Conservation (phyloP, 2,329 filamentous ascomycete genomes). For the Phaeosphaeriaceae sp. region DNA sequence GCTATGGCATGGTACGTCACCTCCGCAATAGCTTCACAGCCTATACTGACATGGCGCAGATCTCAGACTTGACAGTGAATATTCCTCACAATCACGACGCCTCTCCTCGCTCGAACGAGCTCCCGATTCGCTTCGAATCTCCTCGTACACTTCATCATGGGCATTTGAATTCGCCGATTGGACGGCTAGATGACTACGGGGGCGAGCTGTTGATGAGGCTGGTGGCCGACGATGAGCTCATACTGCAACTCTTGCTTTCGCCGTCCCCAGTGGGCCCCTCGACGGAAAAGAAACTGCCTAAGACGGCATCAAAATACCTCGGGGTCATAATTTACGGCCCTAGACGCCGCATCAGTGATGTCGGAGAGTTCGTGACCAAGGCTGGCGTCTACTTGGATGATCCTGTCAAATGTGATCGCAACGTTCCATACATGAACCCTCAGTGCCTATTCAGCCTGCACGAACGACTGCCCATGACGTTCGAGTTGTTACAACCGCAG, state of each 20-base stretch:
- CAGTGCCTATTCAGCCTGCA: constrained; percentile 9
- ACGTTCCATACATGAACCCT: constrained; percentile 20
- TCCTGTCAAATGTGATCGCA: constrained; percentile 15
- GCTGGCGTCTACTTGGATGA: constrained; percentile 14
- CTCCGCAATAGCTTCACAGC: neutral
- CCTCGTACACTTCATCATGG: neutral
- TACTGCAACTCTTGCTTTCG: neutral
- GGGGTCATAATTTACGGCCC: constrained; percentile 10
- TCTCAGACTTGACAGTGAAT: neutral
- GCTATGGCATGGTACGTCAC: constrained; percentile 9
- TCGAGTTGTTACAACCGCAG: constrained; percentile 7
- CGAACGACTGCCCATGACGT: constrained; percentile 11
- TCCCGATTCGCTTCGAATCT: neutral
- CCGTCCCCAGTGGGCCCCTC: too few species aligned
- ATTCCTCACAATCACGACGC: neutral
- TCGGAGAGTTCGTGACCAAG: constrained; percentile 4
- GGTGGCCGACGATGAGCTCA: neutral
- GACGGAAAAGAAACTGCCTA: too few species aligned
- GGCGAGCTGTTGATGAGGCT: neutral
- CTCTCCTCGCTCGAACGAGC: neutral
- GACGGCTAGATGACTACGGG: neutral
- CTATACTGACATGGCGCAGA: neutral
- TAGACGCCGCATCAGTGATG: neutral
- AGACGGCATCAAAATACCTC: too few species aligned
- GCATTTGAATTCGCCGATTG: neutral